These are phyloP conservation scores for Butyriboletus appendiculatus DNA, from an alignment of 1,284 basidiomycete genomes.

Conservation along the genomic window DNA sequence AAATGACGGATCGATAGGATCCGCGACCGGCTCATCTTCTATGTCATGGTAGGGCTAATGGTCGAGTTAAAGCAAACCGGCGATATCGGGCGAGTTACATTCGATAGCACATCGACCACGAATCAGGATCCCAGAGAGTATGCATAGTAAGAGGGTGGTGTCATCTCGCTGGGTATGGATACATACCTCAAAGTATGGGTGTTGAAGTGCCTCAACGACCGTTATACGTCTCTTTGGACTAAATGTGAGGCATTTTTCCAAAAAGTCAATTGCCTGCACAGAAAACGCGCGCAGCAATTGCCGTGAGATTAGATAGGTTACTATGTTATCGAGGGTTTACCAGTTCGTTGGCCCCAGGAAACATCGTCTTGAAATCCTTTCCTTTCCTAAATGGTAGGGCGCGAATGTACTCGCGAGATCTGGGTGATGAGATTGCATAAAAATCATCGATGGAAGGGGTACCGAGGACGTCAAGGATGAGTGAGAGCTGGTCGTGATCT, in stretches of 20 bases:
- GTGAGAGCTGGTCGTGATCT: slow-evolving; percentile 90
- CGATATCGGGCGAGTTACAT: background rate
- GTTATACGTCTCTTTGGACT: slow-evolving; percentile 90
- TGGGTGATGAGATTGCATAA: slow-evolving; percentile 84
- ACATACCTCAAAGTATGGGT: slow-evolving; percentile 86
- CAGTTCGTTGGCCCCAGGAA: slow-evolving; percentile 81
- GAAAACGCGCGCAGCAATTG: background rate
- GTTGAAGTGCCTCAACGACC: slow-evolving; percentile 86
- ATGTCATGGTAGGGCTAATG: slow-evolving; percentile 85
- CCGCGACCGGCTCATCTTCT: slow-evolving; percentile 82
- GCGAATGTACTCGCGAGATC: slow-evolving; percentile 91
- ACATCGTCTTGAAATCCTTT: slow-evolving; percentile 73
- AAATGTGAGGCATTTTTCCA: slow-evolving; percentile 90
- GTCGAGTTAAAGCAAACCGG: background rate
- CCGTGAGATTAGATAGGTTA: background rate
- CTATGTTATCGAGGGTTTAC: slow-evolving; percentile 35
- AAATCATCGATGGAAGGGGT: slow-evolving; percentile 94
- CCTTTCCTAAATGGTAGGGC: slow-evolving; percentile 91
- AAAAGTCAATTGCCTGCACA: slow-evolving; percentile 76
- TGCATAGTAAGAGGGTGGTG: background rate
- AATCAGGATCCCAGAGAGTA: background rate
- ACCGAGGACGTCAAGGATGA: slow-evolving; percentile 83
- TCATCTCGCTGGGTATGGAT: background rate
- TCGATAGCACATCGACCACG: background rate
- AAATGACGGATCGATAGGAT: slow-evolving; percentile 81